phyloP scores from a whole-genome alignment of 306 rosid species.

The Bauhinia variegata region DNA sequence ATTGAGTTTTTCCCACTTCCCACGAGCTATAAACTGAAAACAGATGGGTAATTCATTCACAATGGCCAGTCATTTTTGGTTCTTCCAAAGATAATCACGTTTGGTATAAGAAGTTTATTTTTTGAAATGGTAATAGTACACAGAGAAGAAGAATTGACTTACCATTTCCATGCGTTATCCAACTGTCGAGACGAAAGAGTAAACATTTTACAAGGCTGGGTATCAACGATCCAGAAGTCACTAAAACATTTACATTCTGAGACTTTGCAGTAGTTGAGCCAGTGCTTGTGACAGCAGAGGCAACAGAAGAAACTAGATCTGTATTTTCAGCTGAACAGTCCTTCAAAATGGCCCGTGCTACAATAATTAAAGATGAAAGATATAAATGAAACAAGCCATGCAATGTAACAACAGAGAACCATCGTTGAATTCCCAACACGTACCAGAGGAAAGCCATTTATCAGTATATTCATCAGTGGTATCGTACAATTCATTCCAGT shows the following conservation, averaged over 20 bases:
- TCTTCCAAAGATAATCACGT: too few relatives aligned
- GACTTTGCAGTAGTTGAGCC: conserved; percentile 45
- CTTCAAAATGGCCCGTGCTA: conserved; percentile 77
- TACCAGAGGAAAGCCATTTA: conserved; percentile 93
- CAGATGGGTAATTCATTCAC: background rate
- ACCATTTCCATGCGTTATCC: conserved; percentile 74
- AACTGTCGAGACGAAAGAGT: conserved; percentile 74
- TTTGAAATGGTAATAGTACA: background rate
- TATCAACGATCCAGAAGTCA: conserved; percentile 88
- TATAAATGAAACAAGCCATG: conserved; percentile 23
- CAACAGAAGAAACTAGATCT: conserved; percentile 41
- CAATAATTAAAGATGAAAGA: conserved; percentile 32
- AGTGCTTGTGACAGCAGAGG: conserved; percentile 48
- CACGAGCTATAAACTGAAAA: conserved; percentile 88
- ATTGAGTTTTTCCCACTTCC: conserved; percentile 80
- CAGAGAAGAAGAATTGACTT: conserved; percentile 37
- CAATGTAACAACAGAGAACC: conserved; percentile 4
- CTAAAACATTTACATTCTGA: conserved; percentile 69
- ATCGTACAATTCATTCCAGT: conserved; percentile 76
- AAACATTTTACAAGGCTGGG: conserved; percentile 91
- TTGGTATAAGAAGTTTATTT: too few relatives aligned
- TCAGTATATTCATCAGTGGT: conserved; percentile 84
- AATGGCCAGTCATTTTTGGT: background rate
- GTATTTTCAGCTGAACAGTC: conserved; percentile 61
- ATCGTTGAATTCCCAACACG: conserved; percentile 27